These are phyloP conservation scores for Collybiopsis luxurians DNA, from an alignment of 768 basidiomycete species.

Conservation along the genomic window DNA sequence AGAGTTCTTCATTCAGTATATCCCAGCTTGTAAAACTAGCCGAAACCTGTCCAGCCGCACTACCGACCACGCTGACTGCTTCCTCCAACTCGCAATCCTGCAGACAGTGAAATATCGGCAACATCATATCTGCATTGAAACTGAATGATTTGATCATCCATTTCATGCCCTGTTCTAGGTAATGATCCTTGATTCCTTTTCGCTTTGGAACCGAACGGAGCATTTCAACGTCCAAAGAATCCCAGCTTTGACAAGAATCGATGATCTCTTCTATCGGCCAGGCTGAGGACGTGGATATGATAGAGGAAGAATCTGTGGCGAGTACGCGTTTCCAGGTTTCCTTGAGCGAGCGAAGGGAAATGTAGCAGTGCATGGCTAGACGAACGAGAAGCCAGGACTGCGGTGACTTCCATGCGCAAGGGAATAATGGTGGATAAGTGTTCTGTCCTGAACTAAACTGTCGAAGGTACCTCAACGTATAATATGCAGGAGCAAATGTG, in stretches of 20 bases:
- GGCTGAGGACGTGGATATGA: not conserved
- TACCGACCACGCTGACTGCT: not conserved
- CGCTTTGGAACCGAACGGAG: not conserved
- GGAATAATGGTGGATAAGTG: conserved; percentile 1
- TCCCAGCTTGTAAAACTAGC: no score
- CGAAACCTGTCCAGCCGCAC: no score
- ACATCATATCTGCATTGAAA: not conserved
- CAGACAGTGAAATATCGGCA: not conserved
- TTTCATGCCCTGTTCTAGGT: not conserved
- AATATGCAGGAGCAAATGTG: conserved; percentile 20
- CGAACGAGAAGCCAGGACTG: conserved; percentile 21
- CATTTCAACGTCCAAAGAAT: not conserved
- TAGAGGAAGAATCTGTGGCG: no score
- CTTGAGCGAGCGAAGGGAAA: not conserved
- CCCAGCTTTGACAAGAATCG: not conserved
- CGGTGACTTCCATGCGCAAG: conserved; percentile 24
- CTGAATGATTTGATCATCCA: not conserved
- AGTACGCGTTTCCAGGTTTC: no score
- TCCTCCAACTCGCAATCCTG: not conserved
- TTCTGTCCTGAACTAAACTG: not conserved
- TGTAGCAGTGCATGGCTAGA: not conserved
- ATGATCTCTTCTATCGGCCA: not conserved
- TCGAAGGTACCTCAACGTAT: not conserved
- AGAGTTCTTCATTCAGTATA: no score
- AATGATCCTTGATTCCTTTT: no score